Evolutionary conservation across 495 filamentous ascomycete species (phyloP).

Genomic region (Diplogelasinospora grovesii): DNA sequence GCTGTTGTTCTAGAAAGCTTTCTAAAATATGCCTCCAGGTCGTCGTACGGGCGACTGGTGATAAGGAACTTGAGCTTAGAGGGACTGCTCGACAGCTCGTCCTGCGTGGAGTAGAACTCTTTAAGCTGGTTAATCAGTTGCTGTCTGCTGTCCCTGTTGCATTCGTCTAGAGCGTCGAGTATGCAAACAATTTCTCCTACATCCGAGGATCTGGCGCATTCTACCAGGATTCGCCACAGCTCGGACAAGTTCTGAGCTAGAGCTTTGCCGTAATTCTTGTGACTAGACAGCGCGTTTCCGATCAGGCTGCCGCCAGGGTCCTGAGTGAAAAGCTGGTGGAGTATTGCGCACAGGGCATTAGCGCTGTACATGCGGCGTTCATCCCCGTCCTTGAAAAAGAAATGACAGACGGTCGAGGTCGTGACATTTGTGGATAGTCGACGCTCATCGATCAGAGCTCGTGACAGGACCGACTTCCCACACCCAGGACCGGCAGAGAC

Average conservation of each 20-base stretch:
- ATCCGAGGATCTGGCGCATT: conserved; percentile 22
- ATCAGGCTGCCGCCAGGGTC: conserved; percentile 13
- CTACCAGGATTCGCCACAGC: conserved; percentile 36
- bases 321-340: conserved; percentile 31
- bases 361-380: conserved; percentile 10
- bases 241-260: conserved; percentile 28
- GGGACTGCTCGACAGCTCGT: background rate
- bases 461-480: conserved; percentile 37
- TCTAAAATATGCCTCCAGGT: conserved; percentile 18
- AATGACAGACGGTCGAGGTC: conserved; percentile 28
- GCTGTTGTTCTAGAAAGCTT: conserved; percentile 6
- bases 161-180: conserved; percentile 41
- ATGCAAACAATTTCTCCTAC: conserved; percentile 37
- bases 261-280: conserved; percentile 13
- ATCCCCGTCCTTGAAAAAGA: conserved; percentile 37
- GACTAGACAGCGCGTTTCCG: conserved; percentile 15
- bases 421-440: conserved; percentile 13
- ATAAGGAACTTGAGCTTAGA: conserved; percentile 28
- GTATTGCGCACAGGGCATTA: conserved; percentile 26
- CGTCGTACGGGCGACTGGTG: conserved; percentile 33
- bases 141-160: conserved; percentile 15
- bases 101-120: conserved; percentile 20
- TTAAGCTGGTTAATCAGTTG: conserved; percentile 20
- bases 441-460: conserved; percentile 25
- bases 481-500: conserved; percentile 36